A percentile compares a stretch with the other conserved stretches of the same genome.
Conservation (phyloP, 768 basidiomycete genomes). For the Phanerochaete sordida region DNA sequence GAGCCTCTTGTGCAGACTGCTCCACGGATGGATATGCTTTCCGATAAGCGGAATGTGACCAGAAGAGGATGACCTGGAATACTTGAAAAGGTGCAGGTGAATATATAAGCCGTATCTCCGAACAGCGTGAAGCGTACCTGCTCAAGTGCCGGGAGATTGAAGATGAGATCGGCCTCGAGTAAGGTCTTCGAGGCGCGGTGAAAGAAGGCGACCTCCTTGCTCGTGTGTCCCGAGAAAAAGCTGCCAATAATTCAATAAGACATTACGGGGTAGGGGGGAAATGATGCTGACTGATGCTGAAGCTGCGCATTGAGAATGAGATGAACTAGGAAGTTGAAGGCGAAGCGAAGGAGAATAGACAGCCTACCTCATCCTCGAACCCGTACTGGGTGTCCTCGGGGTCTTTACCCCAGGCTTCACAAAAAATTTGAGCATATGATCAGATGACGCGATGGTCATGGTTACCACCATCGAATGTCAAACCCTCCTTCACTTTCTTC, state of each 20-base stretch:
- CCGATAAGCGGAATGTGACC: slow-evolving; percentile 22
- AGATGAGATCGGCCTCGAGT: slow-evolving; percentile 77
- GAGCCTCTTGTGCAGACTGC: slow-evolving; percentile 24
- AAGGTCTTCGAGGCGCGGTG: slow-evolving; percentile 69
- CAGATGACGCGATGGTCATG: neutral
- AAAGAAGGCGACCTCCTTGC: slow-evolving; percentile 83
- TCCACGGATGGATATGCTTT: slow-evolving; percentile 19
- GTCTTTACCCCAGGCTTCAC: slow-evolving; percentile 29
- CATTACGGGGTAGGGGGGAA: no score
- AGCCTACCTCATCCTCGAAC: slow-evolving; percentile 73
- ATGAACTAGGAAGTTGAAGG: no score
- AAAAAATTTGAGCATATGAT: neutral
- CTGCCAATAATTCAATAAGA: no score
- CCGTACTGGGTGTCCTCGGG: slow-evolving; percentile 60
- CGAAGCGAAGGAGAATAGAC: no score
- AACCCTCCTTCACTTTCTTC: slow-evolving; percentile 46
- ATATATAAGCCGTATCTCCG: no score
- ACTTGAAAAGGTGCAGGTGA: no score
- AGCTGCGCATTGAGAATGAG: neutral
- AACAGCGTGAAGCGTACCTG: slow-evolving; percentile 45
- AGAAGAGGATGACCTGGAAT: slow-evolving; percentile 32
- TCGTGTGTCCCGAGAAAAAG: slow-evolving; percentile 67
- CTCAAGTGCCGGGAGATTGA: slow-evolving; percentile 78
- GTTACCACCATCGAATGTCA: slow-evolving; percentile 64
- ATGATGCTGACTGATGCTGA: no score